Percentiles rank a stretch among this genome's conserved stretches.
Conservation (phyloP, 306 rosid species). For the Vigna unguiculata region DNA sequence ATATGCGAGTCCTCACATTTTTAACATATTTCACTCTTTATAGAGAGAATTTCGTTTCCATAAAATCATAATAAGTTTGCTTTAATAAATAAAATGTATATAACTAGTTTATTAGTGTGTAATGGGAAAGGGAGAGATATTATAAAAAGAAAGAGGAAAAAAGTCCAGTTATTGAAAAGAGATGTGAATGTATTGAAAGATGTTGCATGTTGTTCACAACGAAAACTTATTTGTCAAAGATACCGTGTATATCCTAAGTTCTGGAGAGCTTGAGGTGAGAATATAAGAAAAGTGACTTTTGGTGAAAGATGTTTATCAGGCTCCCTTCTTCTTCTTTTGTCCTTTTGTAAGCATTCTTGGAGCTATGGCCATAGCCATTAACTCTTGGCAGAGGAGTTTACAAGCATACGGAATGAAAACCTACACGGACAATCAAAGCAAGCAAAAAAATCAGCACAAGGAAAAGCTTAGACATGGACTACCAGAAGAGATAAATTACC, state of each 20-base stretch:
- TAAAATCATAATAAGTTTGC: no score
- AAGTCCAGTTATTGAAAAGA: no score
- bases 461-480: conserved; percentile 1
- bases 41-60: no score
- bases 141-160: no score
- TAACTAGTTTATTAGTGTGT: no score
- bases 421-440: conserved; percentile 54
- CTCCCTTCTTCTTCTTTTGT: conserved; percentile 84
- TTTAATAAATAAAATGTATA: no score
- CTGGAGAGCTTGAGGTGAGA: not conserved
- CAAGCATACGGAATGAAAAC: conserved; percentile 97
- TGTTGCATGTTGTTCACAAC: no score
- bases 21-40: no score
- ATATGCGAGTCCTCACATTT: no score
- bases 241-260: not conserved
- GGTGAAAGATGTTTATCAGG: conserved; percentile 46
- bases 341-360: conserved; percentile 98
- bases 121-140: no score
- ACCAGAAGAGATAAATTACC: not conserved
- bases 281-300: not conserved
- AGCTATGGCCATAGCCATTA: conserved; percentile 99
- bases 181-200: no score
- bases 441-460: conserved; percentile 15
- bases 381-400: conserved; percentile 97
- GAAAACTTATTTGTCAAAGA: not conserved